Base-by-base conservation (phyloP, 352 stramenopile genomes). In the Aphanomyces invadans region DNA sequence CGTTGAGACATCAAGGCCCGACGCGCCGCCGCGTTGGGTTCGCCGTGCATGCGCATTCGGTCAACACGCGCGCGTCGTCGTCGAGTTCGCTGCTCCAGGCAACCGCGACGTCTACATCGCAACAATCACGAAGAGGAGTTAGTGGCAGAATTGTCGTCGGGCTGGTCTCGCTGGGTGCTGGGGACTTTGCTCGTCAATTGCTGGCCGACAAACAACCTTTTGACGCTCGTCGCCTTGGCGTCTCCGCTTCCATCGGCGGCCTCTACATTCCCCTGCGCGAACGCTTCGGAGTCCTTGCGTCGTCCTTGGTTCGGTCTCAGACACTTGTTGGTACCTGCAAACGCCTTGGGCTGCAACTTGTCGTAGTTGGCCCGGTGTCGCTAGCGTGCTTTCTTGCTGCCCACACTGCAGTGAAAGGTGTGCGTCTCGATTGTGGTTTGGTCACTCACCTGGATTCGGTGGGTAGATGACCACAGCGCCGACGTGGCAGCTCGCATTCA, bases 261-360 rank as follows among this genome's bases (percentile, higher is more conserved):
- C 25, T 57, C 5, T 57, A 33, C 29, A 29, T 57, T 57, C 49
- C 49, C 49, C 23, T 57, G 25, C 49, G 49, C 49, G 49, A 57
- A 29, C 49, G 49, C 19, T 21, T 57, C 19, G 23, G 49, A 21
- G 15, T 19, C 7, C 19, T 36, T 19, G 49, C 29, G 49, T 33
- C 49, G 17, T n/a, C 12, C 29, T 21, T 57, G 19, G 49, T 57
- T 38, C 49, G 4, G 36, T n/a, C 25, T 32, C 25, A 32, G 36
- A 21, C 25, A 7, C 21, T 57, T 28, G 11, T 10, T 32, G 49
- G 49, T 15, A 57, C 21, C 29, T 10, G 29, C 21, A 32, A 29
- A 26, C 49, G 49, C 12, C 29, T 57, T 7, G 49, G 49, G 17
- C 49, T 57, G 11, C 49, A 57, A n/a, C 17, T 57, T 32, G 49